These are phyloP conservation scores for Ophiocordyceps camponoti-rufipedis DNA, from an alignment of 2,329 filamentous ascomycete genomes.

Conservation along the genomic window DNA sequence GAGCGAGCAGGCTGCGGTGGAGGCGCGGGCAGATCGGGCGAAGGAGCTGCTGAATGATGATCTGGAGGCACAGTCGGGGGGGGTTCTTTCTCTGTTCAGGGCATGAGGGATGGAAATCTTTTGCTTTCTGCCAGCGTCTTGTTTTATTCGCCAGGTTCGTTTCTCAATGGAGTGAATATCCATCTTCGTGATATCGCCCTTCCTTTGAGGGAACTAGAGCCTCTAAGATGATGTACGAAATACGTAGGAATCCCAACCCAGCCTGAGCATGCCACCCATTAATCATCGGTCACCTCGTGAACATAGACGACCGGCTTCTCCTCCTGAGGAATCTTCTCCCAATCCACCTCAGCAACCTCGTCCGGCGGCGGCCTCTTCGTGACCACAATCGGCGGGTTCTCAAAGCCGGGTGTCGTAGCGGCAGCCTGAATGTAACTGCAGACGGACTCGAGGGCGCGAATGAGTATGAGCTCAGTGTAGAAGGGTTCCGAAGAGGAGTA, in stretches of 20 bases:
- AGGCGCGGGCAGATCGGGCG: slow-evolving; percentile 30
- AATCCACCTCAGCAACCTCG: slow-evolving; percentile 10
- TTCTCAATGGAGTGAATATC: too few relatives aligned
- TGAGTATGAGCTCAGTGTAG: slow-evolving; percentile 44
- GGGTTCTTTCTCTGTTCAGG: slow-evolving; percentile 19
- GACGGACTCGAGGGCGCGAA: slow-evolving; percentile 32
- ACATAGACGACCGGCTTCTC: neutral
- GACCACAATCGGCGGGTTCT: slow-evolving; percentile 20
- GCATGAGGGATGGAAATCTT: slow-evolving; percentile 13
- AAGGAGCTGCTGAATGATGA: slow-evolving; percentile 33
- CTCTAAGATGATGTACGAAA: too few relatives aligned
- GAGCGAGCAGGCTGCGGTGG: slow-evolving; percentile 35
- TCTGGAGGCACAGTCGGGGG: slow-evolving; percentile 14
- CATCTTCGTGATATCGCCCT: too few relatives aligned
- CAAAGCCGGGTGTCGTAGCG: slow-evolving; percentile 18
- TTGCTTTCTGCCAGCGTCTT: neutral
- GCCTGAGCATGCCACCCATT: neutral
- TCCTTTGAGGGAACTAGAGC: too few relatives aligned
- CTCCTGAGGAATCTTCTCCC: slow-evolving; percentile 11
- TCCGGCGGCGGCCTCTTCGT: slow-evolving; percentile 6
- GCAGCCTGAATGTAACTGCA: slow-evolving; percentile 44
- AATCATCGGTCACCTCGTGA: neutral
- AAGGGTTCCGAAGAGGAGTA: slow-evolving; percentile 47
- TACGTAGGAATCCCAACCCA: too few relatives aligned
- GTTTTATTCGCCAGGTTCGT: too few relatives aligned